phyloP scores from a whole-genome alignment of 2,329 filamentous ascomycete genomes.

The Thermochaetoides dissita region DNA sequence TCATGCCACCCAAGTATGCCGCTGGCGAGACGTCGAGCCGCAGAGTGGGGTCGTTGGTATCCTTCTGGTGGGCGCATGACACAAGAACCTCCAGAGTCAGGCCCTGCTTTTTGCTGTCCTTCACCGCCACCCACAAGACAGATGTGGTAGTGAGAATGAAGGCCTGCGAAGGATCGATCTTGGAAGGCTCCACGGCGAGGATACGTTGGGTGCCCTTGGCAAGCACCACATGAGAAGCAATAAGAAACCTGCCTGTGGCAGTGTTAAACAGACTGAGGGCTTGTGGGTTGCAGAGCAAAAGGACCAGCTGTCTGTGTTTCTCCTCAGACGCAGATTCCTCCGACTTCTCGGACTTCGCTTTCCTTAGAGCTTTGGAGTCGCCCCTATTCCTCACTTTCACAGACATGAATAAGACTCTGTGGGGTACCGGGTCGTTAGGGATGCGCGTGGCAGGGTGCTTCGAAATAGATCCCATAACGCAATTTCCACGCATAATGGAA shows the following conservation, averaged over 20 bases:
- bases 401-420: slow-evolving; percentile 25
- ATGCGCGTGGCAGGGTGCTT: slow-evolving; percentile 4
- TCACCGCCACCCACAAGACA: slow-evolving; percentile 27
- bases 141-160: slow-evolving; percentile 44
- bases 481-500: slow-evolving; percentile 28
- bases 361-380: no score
- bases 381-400: no score
- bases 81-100: slow-evolving; percentile 10
- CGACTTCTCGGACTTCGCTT: no score
- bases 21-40: slow-evolving; percentile 25
- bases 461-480: slow-evolving; percentile 15
- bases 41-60: slow-evolving; percentile 23
- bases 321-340: background rate
- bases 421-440: slow-evolving; percentile 18
- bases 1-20: slow-evolving; percentile 5
- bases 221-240: slow-evolving; percentile 12
- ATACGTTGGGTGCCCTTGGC: slow-evolving; percentile 28
- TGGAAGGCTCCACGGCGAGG: slow-evolving; percentile 40
- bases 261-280: slow-evolving; percentile 11
- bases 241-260: background rate
- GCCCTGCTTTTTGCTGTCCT: slow-evolving; percentile 3
- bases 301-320: background rate
- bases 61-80: slow-evolving; percentile 27
- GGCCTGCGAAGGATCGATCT: slow-evolving; percentile 31
- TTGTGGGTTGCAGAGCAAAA: slow-evolving; percentile 10